Evolutionary conservation across 805 yeast genomes (phyloP), one percentile per base, ranked within the genome.

Genomic region (Alloascoidea africana): DNA sequence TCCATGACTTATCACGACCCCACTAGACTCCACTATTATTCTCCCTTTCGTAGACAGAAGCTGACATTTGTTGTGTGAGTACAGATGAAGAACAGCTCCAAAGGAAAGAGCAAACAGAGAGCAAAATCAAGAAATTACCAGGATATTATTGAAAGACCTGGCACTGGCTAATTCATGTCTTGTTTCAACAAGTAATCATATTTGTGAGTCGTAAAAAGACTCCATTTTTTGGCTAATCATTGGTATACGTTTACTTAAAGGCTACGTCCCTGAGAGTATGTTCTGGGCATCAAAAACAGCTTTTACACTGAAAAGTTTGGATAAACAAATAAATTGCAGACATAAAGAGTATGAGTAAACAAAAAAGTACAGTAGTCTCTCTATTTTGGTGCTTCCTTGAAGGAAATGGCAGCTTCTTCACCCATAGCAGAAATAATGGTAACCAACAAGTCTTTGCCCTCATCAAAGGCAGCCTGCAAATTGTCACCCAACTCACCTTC

Each of bases 341-440:
- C 17, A 5, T 15, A 5, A 13, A 13, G 13, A 40, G 34, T 23
- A n/a, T 13, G 5, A 15, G 27, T 13, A 6, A 39, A 18, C 41
- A 13, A 42, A 17, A 14, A 27, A 27, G 23, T 44, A 40, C 34
- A 27, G 40, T 44, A 16, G 43, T 36, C 35, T 47, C 54, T n/a
- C n/a, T n/a, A n/a, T 60, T 80, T 83, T 69, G 97, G 96, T 62
- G 97, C 95, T 72, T 91, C 98, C 80, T 89, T 91, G 89, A 69
- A 83, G 58, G 96, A 79, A 62, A 91, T 81, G 56, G 94, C 93
- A 63, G 97, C 96, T 76, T 91, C 98, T 77, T 91, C 98, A 66
- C 85, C 93, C 98, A 91, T 91, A 56, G 98, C 93, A 51, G 95
- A 68, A 68, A 91, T 82, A 71, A 91, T 82, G 60, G 98, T 86